A percentile compares a stretch with the other conserved stretches of the same genome.
These are phyloP conservation scores for Centrapalus pauciflorus DNA, from an alignment of 129 eudicot species.

Conservation along the genomic window DNA sequence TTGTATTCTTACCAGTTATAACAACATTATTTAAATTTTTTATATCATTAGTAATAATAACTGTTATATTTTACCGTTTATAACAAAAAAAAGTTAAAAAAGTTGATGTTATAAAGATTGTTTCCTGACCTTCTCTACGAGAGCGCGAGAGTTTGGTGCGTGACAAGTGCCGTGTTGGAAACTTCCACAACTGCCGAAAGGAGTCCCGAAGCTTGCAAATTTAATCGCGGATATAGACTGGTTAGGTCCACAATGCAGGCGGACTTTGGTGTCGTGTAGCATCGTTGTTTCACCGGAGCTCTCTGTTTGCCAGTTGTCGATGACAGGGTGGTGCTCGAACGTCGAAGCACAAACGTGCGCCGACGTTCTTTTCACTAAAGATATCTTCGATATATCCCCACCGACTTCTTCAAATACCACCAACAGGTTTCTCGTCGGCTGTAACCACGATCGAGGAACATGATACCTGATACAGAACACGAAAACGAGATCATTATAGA, in stretches of 20 bases:
- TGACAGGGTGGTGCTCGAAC: conserved; percentile 57
- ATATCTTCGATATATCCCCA: conserved; percentile 71
- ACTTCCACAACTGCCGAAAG: conserved; percentile 68
- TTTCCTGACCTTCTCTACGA: conserved; percentile 54
- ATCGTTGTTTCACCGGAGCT: conserved; percentile 33
- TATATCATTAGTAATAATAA: too few species aligned
- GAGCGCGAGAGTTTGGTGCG: conserved; percentile 48
- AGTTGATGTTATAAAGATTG: not conserved
- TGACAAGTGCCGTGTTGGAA: conserved; percentile 63
- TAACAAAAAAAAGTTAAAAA: not conserved
- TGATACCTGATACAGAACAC: conserved; percentile 61
- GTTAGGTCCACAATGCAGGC: conserved; percentile 57
- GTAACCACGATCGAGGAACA: conserved; percentile 91
- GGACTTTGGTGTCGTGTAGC: conserved; percentile 51
- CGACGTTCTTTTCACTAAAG: conserved; percentile 57
- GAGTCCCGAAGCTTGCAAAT: conserved; percentile 89
- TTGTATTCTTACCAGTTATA: too few species aligned
- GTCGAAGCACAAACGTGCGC: conserved; percentile 53
- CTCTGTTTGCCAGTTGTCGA: conserved; percentile 44
- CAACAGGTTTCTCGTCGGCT: conserved; percentile 55
- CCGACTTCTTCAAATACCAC: conserved; percentile 84
- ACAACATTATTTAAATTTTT: too few species aligned
- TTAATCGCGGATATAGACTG: conserved; percentile 58
- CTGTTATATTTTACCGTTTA: too few species aligned
- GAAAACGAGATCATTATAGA: not conserved